These are phyloP conservation scores for Kwoniella botswanensis DNA, from an alignment of 768 basidiomycete genomes.

Conservation along the genomic window DNA sequence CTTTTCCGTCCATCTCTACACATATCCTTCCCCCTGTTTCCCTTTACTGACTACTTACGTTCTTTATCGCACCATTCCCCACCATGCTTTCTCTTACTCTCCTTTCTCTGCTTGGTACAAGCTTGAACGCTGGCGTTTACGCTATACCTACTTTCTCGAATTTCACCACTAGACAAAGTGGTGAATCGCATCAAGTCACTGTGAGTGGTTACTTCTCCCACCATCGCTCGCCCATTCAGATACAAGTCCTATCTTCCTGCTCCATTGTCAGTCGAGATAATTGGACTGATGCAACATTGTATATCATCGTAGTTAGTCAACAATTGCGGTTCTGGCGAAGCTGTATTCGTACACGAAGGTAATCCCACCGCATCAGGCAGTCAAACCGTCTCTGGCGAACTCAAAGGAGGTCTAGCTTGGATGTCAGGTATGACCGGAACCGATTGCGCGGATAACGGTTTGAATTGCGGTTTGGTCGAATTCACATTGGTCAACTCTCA, in stretches of 20 bases:
- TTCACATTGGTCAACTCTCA: slow-evolving; percentile 9
- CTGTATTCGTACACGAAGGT: slow-evolving; percentile 4
- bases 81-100: not conserved
- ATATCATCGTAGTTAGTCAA: slow-evolving; percentile 4
- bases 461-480: slow-evolving; percentile 11
- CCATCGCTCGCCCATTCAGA: not conserved
- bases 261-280: not conserved
- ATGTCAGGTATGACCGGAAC: not conserved
- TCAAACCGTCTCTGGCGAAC: not conserved
- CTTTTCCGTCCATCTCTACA: not conserved
- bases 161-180: not conserved
- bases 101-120: not conserved
- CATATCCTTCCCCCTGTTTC: not conserved
- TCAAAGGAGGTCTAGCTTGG: slow-evolving; percentile 9
- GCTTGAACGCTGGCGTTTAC: not conserved
- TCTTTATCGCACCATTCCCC: not conserved
- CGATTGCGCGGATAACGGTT: not conserved
- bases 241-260: no score
- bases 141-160: not conserved
- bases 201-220: not conserved
- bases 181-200: slow-evolving; percentile 15
- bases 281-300: no score
- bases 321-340: slow-evolving; percentile 9
- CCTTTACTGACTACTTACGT: not conserved
- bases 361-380: not conserved